Conservation (phyloP, 2,329 filamentous ascomycete genomes). For the Falciphora oryzae region DNA sequence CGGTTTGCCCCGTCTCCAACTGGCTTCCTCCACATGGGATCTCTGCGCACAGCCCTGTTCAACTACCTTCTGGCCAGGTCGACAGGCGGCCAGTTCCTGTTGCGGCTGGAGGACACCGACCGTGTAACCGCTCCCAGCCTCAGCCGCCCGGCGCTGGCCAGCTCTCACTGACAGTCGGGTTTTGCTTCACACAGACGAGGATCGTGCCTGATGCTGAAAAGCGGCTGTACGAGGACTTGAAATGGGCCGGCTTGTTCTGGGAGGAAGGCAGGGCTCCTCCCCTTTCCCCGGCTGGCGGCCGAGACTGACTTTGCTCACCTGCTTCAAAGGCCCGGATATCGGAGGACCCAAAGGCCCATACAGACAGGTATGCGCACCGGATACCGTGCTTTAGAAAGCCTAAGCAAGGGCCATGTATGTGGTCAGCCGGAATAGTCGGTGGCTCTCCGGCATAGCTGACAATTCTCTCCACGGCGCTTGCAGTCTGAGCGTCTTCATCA, state of each 20-base stretch:
- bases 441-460: background rate
- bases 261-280: constrained; percentile 63
- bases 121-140: constrained; percentile 49
- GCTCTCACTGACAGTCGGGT: background rate
- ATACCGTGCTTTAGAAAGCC: background rate
- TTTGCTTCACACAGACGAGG: constrained; percentile 54
- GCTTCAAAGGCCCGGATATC: constrained; percentile 61
- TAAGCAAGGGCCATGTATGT: background rate
- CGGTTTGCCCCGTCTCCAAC: constrained; percentile 96
- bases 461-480: background rate
- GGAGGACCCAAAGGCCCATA: constrained; percentile 83
- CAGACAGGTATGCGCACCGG: constrained; percentile 54
- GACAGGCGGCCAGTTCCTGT: constrained; percentile 82
- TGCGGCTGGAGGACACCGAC: constrained; percentile 94
- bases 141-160: background rate
- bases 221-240: constrained; percentile 69
- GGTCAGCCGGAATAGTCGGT: background rate
- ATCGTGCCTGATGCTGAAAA: constrained; percentile 75
- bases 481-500: constrained; percentile 72
- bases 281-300: background rate
- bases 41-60: constrained; percentile 87
- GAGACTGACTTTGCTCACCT: constrained; percentile 12
- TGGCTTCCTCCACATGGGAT: constrained; percentile 87
- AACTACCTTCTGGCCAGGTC: constrained; percentile 87
- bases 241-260: constrained; percentile 87